Conservation (phyloP, 2,329 filamentous ascomycete genomes). For the Cytospora chrysosperma region DNA sequence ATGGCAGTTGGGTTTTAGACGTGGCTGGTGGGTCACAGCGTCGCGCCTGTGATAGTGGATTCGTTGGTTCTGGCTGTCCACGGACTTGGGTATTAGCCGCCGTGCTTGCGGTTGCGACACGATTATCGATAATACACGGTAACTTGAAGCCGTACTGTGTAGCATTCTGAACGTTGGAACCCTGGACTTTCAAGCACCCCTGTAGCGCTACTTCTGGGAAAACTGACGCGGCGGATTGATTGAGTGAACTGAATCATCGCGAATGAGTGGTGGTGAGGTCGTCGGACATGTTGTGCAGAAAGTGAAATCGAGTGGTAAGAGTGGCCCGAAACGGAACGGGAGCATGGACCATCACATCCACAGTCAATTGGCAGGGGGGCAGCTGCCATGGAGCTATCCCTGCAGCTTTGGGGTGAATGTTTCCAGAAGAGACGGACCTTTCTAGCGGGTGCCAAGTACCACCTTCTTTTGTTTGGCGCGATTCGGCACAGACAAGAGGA, state of each 20-base stretch:
- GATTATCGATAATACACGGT: not conserved
- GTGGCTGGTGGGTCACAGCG: conserved; percentile 3
- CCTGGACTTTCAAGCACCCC: not conserved
- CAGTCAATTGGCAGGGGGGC: conserved; percentile 14
- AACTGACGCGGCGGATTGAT: not conserved
- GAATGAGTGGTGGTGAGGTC: conserved; percentile 7
- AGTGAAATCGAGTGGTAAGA: conserved; percentile 7
- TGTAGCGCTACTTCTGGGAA: not conserved
- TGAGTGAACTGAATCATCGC: not conserved
- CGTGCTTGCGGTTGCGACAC: not conserved
- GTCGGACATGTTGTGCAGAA: not conserved
- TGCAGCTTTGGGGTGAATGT: conserved; percentile 3
- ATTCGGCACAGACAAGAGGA: not conserved
- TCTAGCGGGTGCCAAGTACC: conserved; percentile 1
- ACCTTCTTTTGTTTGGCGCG: not conserved
- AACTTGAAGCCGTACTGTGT: too few relatives aligned
- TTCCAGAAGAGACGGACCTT: conserved; percentile 6
- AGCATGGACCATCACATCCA: conserved; percentile 9
- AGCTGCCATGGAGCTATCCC: not conserved
- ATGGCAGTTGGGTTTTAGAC: conserved; percentile 6
- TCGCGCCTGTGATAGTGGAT: not conserved
- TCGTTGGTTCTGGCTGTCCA: conserved; percentile 10
- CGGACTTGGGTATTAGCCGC: conserved; percentile 8
- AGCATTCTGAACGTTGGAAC: not conserved
- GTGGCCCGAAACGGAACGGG: not conserved